phyloP scores from a whole-genome alignment of 106 monocot genomes.

The Allium fistulosum region DNA sequence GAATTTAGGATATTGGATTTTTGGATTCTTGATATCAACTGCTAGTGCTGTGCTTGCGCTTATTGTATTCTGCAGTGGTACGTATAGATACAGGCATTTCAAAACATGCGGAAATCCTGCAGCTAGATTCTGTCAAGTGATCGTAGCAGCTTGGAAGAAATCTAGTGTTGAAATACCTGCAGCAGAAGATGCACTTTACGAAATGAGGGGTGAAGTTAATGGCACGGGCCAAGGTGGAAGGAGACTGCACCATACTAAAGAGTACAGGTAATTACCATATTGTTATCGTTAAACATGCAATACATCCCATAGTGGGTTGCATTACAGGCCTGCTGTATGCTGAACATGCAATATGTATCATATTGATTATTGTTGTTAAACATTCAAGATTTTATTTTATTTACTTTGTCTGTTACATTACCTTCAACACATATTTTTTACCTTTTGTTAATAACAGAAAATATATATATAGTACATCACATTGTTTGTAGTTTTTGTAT shows the following conservation, averaged over 20 bases:
- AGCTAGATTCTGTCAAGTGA: slow-evolving; percentile 14
- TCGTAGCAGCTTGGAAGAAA: slow-evolving; percentile 19
- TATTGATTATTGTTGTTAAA: no score
- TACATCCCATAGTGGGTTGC: no score
- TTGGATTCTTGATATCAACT: slow-evolving; percentile 14
- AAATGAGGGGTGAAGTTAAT: background rate
- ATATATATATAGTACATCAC: no score
- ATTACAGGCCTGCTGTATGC: no score
- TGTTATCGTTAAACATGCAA: no score
- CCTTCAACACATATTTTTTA: no score
- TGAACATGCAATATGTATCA: no score
- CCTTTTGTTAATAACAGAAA: no score
- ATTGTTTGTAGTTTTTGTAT: no score
- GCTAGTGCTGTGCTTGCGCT: slow-evolving; percentile 4
- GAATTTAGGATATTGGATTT: slow-evolving; percentile 11
- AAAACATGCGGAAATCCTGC: slow-evolving; percentile 9
- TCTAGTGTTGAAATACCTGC: background rate
- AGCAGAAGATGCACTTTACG: background rate
- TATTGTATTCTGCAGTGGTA: slow-evolving; percentile 9
- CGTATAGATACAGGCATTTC: slow-evolving; percentile 9
- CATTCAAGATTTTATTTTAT: no score
- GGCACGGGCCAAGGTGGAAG: background rate
- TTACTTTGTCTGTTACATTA: no score
- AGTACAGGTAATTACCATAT: background rate
- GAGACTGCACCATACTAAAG: slow-evolving; percentile 5